Evolutionary conservation across 2,329 filamentous ascomycete species (phyloP), one percentile per base, ranked within the genome.

Genomic region (Fusarium subglutinans): DNA sequence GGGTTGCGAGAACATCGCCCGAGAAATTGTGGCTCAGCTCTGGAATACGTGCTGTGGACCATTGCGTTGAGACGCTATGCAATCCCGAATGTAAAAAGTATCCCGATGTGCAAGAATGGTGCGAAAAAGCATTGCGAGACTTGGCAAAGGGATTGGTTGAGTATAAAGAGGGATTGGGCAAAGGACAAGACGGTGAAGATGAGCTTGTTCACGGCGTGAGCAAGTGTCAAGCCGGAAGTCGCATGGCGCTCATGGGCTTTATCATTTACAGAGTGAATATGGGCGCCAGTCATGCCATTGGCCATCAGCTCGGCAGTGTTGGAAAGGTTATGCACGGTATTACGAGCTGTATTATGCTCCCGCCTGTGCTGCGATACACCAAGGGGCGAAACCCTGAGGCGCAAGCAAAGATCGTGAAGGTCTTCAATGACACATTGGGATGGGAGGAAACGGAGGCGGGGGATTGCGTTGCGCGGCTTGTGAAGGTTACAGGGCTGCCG

Each of bases 201-300:
- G 66, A 70, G 9, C 59, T 70, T 4, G 5, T 70, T 0, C 59
- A 59, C 0, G 66, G 67, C 1, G 51, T 66, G 4, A 70, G 66
- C 12, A 70, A 70, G 18, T 70, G 67, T 26, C 67, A 70, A 18
- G 66, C 66, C 0, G 67, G 67, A 37, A 70, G 66, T 50, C 67
- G 66, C 13, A 70, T 70, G 66, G 67, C 67, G 2, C 67, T 70
- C 17, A 70, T 70, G 66, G 67, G 66, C 1, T 70, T 66, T 5
- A 70, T 70, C 2, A 38, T 70, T 4, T 70, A 70, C 17, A 41
- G 44, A 20, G 37, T 70, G 1, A 70, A 70, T 3, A 70, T 70
- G 67, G 67, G 67, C 3, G 67, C 66, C n/a, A 70, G 67, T 5
- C 67, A 70, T 22, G 67, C 67, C 3, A 66, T 70, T 13, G 67